phyloP scores from a whole-genome alignment of 148 eudicot species.

The Camellia sinensis region DNA sequence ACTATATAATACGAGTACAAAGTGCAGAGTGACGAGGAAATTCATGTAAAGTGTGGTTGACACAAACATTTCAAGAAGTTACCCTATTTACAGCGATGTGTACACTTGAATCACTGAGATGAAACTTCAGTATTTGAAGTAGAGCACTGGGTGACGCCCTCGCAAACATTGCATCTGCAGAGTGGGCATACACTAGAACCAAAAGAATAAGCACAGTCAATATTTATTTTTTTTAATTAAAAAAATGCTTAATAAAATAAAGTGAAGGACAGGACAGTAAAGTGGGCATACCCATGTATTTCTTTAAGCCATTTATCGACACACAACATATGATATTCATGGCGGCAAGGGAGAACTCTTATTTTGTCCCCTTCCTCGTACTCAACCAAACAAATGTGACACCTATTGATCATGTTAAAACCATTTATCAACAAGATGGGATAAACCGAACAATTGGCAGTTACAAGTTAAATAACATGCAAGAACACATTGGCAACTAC shows the following conservation, averaged over 20 bases:
- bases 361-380: constrained; percentile 71
- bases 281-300: constrained; percentile 57
- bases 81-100: constrained; percentile 2
- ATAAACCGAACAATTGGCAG: background rate
- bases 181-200: constrained; percentile 64
- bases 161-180: constrained; percentile 70
- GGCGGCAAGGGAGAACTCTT: constrained; percentile 74
- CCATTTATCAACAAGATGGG: background rate
- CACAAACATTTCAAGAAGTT: background rate
- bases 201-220: background rate
- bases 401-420: constrained; percentile 33
- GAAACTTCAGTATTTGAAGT: constrained; percentile 23
- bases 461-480: background rate
- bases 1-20: background rate
- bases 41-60: background rate
- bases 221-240: background rate
- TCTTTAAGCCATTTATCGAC: constrained; percentile 90
- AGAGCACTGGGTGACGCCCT: constrained; percentile 20
- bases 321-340: constrained; percentile 63
- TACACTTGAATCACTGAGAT: constrained; percentile 23
- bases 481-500: background rate
- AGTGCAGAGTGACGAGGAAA: background rate
- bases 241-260: background rate
- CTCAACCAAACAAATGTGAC: constrained; percentile 74
- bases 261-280: background rate